Evolutionary conservation across 75 land plant genomes (phyloP).

Genomic region (Pseudotsuga menziesii): DNA sequence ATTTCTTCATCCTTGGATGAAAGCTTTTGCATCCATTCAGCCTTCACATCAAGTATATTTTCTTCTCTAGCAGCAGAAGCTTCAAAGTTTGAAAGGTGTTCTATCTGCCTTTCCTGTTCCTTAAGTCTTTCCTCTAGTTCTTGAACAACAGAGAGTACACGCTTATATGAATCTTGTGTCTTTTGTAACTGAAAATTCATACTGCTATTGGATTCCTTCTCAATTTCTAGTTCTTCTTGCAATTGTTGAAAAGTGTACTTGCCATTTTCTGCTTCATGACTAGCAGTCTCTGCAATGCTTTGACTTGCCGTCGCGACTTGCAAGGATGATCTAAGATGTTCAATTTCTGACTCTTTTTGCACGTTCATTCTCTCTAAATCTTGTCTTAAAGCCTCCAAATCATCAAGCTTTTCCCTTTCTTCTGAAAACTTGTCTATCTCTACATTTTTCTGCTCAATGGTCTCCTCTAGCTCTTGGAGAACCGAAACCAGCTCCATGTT

Average conservation of each 20-base stretch:
- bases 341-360: slow-evolving; percentile 37
- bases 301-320: slow-evolving; percentile 29
- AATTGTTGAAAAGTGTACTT: slow-evolving; percentile 20
- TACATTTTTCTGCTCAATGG: slow-evolving; percentile 35
- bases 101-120: slow-evolving; percentile 24
- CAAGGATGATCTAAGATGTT: slow-evolving; percentile 32
- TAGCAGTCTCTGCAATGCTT: slow-evolving; percentile 10
- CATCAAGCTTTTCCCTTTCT: slow-evolving; percentile 8
- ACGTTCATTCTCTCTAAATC: background rate
- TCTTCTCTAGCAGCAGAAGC: slow-evolving; percentile 4
- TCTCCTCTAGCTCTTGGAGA: slow-evolving; percentile 66
- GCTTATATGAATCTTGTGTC: slow-evolving; percentile 47
- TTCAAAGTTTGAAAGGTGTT: slow-evolving; percentile 13
- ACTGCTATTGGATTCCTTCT: slow-evolving; percentile 42
- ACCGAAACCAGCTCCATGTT: slow-evolving; percentile 58
- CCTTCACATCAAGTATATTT: slow-evolving; percentile 16
- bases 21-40: slow-evolving; percentile 32
- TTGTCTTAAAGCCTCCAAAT: background rate
- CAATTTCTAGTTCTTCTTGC: slow-evolving; percentile 47
- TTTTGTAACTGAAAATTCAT: slow-evolving; percentile 42
- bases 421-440: slow-evolving; percentile 42
- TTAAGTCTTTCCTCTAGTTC: slow-evolving; percentile 38
- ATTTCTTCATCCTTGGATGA: slow-evolving; percentile 52
- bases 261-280: slow-evolving; percentile 29
- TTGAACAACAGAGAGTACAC: slow-evolving; percentile 19